Evolutionary conservation across 2,329 filamentous ascomycete species (phyloP).

Genomic region (Phyllosticta ampelicida): DNA sequence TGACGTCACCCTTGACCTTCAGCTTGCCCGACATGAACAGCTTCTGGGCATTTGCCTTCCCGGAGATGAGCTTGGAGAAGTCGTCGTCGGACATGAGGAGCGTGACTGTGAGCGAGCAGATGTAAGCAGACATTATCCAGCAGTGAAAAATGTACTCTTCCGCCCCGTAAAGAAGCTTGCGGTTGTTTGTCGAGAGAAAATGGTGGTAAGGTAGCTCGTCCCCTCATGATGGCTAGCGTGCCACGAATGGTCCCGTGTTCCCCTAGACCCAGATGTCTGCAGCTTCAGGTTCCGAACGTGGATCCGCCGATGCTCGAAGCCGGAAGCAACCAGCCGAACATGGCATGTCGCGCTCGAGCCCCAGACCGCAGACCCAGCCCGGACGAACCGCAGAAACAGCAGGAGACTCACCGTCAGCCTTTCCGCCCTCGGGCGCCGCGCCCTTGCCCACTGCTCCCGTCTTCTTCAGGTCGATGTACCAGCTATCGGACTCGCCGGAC

Average conservation of each 20-base stretch:
- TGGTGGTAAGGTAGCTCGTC: not conserved
- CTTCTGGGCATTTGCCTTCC: slow-evolving; percentile 88
- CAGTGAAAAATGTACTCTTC: not conserved
- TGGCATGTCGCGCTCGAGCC: not conserved
- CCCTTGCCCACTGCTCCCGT: slow-evolving; percentile 75
- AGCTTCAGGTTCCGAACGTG: not conserved
- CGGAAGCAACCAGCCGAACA: not conserved
- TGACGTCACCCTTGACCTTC: slow-evolving; percentile 95
- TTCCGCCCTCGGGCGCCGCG: slow-evolving; percentile 53
- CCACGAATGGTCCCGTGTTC: not conserved
- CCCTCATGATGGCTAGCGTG: not conserved
- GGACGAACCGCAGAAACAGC: not conserved
- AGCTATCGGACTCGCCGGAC: slow-evolving; percentile 67
- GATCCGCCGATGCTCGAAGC: not conserved
- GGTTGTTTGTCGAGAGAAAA: not conserved
- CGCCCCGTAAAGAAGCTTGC: not conserved
- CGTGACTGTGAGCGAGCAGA: slow-evolving; percentile 46
- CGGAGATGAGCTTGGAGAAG: slow-evolving; percentile 70
- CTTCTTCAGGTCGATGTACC: slow-evolving; percentile 94
- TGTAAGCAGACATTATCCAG: not conserved
- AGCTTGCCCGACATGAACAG: slow-evolving; percentile 98
- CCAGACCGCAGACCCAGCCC: not conserved
- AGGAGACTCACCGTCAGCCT: slow-evolving; percentile 63
- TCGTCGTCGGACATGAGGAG: slow-evolving; percentile 73
- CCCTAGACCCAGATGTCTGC: not conserved